Evolutionary conservation across 1,139 yeast genomes (phyloP), one percentile per base, ranked within the genome.

Genomic region (Pichia sp.): DNA sequence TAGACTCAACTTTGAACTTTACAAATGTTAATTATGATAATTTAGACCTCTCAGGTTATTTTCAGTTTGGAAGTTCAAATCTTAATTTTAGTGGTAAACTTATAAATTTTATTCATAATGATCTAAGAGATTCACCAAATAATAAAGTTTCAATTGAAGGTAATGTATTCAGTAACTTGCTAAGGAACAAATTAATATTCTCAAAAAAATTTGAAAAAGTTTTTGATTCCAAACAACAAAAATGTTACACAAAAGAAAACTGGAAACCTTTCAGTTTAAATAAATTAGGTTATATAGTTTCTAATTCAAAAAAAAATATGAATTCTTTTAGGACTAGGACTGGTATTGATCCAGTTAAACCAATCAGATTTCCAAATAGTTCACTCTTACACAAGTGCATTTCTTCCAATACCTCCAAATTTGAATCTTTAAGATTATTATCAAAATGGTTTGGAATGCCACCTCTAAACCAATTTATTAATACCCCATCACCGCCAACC

Each of bases 381-480:
- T 65, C 69, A 4, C 27, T 64, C 2, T 62, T 66, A 29, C 62
- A 62, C 48, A 49, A 45, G 11, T 36, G 41, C 19, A 34, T 34
- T 6, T 5, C 25, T 10, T 11, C 25, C 10, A 36, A 18, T 19
- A 18, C 14, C 10, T 36, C 41, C 10, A 36, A 19, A 22, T 14
- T 52, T 14, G 45, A 54, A 42, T 13, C 38, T 22, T 14, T 44
- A 14, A 45, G 65, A 50, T 52, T 61, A 7, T 50, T 67, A 25
- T 57, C 66, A 2, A 66, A 62, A 50, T 67, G 70, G 70, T 66
- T 65, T 57, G 65, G 60, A 16, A 53, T 67, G 29, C 69, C 70
- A 0, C 70, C 70, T 3, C 63, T 67, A 49, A 65, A 64, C 53
- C 66, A 66, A 46, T 63, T 59, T 47, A 58, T 59, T 29, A 59